Base-by-base conservation (phyloP, 2,329 filamentous ascomycete species). In the Cladosporium phlei region DNA sequence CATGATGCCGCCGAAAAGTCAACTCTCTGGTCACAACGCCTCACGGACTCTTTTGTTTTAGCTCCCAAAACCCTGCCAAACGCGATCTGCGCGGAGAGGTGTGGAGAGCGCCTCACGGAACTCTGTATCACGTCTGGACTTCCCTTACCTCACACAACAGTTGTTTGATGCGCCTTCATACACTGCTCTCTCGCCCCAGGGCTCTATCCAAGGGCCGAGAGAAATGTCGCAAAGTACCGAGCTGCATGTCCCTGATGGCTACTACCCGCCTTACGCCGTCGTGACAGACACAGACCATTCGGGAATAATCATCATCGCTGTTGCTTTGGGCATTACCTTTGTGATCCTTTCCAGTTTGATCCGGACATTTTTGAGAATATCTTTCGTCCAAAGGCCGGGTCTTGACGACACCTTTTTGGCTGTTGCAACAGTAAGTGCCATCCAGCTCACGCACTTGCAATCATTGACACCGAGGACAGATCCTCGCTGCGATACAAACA, bases 301-400 rank as follows among this genome's bases (percentile, higher is more conserved):
- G 29, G 70, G 67, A 8, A 51, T 70, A 16, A 60, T 74, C n/a
- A 53, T 55, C 38, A 52, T 55, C 14, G 51, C 51, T 30, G 51
- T 50, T 22, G 30, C 51, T n/a, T 24, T 55, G 19, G 53, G 53
- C 12, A 19, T 51, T 12, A 48, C 49, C 6, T 43, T 55, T 20
- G 49, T 50, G 16, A 25, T 55, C 29, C 27, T 55, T 2, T 52
- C 49, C 10, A 50, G 46, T 12, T 35, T 42, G 2, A 50, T 53
- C 14, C 44, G 53, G 3, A 17, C 49, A 46, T 52, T 52, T 21
- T 40, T 55, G 17, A 49, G 42, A 11, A 53, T 38, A 33, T 24
- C 32, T 20, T 49, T 10, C 49, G 38, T n/a, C 22, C 45, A 33
- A 38, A 55, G 37, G 33, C 27, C n/a, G 2, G 49, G 53, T 4